These are phyloP conservation scores for Verbena officinalis DNA, from an alignment of 257 asterid species.

Conservation along the genomic window DNA sequence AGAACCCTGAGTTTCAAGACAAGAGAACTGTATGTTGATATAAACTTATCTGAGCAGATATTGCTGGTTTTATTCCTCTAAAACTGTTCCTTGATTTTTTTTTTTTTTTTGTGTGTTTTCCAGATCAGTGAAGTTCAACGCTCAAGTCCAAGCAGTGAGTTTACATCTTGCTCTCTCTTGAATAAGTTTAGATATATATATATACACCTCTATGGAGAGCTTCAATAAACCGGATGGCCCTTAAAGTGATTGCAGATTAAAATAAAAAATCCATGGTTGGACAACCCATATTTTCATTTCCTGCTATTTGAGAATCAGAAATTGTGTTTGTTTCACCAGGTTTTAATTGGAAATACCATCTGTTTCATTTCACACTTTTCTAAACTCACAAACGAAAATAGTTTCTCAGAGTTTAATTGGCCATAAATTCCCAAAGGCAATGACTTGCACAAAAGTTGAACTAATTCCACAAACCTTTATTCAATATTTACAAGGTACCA, in stretches of 20 bases:
- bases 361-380: background rate
- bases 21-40: constrained; percentile 50
- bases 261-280: background rate
- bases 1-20: constrained; percentile 33
- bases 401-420: background rate
- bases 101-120: constrained; percentile 29
- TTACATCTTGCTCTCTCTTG: constrained; percentile 25
- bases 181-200: constrained; percentile 25
- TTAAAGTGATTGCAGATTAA: constrained; percentile 4
- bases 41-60: constrained; percentile 1
- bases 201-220: constrained; percentile 21
- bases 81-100: constrained; percentile 14
- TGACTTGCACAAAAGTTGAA: background rate
- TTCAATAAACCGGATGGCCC: constrained; percentile 3
- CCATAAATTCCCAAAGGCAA: background rate
- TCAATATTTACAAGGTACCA: background rate
- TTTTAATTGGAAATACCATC: background rate
- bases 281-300: background rate
- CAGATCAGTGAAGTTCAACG: constrained; percentile 53
- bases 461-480: too few relatives aligned
- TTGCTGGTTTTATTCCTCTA: constrained; percentile 9
- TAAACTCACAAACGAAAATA: background rate
- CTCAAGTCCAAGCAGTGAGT: constrained; percentile 59
- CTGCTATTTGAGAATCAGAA: background rate
- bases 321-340: background rate